Conservation (phyloP, 768 basidiomycete genomes). For the Mycena sanguinolenta region DNA sequence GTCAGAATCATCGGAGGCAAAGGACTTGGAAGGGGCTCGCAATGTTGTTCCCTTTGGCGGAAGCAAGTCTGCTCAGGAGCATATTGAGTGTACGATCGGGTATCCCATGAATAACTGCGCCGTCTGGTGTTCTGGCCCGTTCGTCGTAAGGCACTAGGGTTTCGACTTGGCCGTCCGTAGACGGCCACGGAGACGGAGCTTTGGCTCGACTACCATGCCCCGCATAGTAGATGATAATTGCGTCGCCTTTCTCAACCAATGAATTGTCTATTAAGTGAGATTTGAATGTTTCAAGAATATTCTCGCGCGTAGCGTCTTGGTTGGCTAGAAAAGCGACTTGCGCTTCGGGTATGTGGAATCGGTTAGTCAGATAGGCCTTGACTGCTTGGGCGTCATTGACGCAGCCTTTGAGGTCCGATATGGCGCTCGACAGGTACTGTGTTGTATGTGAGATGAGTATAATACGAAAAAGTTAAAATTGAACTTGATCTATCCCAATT, state of each 20-base stretch:
- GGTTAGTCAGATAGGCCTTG: slow-evolving; percentile 15
- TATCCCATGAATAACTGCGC: slow-evolving; percentile 27
- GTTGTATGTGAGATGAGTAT: background rate
- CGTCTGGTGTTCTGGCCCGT: background rate
- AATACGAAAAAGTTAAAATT: background rate
- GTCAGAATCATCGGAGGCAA: background rate
- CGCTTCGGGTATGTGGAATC: slow-evolving; percentile 29
- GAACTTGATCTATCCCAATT: slow-evolving; percentile 29
- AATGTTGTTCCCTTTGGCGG: slow-evolving; percentile 35
- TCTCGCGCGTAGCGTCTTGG: slow-evolving; percentile 17
- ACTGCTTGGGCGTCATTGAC: slow-evolving; percentile 31
- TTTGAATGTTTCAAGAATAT: slow-evolving; percentile 21
- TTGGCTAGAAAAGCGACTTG: slow-evolving; percentile 26
- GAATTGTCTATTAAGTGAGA: slow-evolving; percentile 22
- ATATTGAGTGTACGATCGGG: slow-evolving; percentile 31
- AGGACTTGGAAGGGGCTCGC: slow-evolving; percentile 1
- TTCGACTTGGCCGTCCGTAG: slow-evolving; percentile 23
- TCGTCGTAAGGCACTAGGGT: slow-evolving; percentile 31
- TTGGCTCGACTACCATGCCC: slow-evolving; percentile 29
- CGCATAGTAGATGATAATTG: slow-evolving; percentile 30
- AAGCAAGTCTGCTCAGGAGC: slow-evolving; percentile 25
- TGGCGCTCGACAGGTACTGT: slow-evolving; percentile 25
- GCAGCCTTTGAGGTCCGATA: slow-evolving; percentile 30
- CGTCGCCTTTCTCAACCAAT: slow-evolving; percentile 22
- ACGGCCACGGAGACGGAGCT: slow-evolving; percentile 22